Evolutionary conservation across 306 rosid genomes (phyloP).

Genomic region (Pterocarpus macrocarpus): DNA sequence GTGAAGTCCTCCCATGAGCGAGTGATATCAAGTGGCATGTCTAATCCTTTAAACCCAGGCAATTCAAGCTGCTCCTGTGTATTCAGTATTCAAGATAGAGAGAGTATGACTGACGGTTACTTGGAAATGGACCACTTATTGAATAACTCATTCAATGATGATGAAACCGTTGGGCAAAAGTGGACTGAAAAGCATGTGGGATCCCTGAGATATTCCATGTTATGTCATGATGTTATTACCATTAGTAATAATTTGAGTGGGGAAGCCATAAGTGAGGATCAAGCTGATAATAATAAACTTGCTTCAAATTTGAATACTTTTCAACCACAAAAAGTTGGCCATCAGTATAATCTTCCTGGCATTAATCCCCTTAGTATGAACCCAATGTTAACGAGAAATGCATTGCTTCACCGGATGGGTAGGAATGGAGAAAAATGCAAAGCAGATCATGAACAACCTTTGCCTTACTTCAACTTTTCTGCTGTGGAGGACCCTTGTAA

Average conservation of each 20-base stretch:
- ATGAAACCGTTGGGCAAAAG: conserved; percentile 45
- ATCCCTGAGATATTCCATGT: conserved; percentile 49
- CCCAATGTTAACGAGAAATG: conserved; percentile 75
- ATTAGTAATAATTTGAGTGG: conserved; percentile 42
- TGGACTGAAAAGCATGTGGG: conserved; percentile 47
- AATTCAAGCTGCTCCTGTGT: conserved; percentile 52
- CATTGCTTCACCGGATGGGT: conserved; percentile 54
- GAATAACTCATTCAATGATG: conserved; percentile 46
- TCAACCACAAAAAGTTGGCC: conserved; percentile 53
- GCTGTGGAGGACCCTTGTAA: conserved; percentile 78
- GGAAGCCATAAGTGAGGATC: conserved; percentile 54
- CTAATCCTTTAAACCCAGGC: conserved; percentile 50
- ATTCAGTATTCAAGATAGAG: conserved; percentile 48
- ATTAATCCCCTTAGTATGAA: conserved; percentile 81
- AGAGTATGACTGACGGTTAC: conserved; percentile 41
- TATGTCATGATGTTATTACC: conserved; percentile 49
- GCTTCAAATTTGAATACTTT: conserved; percentile 51
- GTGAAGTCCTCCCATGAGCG: conserved; percentile 50
- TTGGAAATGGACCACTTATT: conserved; percentile 39
- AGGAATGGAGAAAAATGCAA: conserved; percentile 54
- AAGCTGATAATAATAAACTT: conserved; percentile 41
- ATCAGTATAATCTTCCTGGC: conserved; percentile 59
- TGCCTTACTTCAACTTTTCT: conserved; percentile 81
- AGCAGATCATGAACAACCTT: conserved; percentile 45
- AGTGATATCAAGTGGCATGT: conserved; percentile 48